Conservation (phyloP, 2,329 filamentous ascomycete genomes). For the Coniochaeta sp. region DNA sequence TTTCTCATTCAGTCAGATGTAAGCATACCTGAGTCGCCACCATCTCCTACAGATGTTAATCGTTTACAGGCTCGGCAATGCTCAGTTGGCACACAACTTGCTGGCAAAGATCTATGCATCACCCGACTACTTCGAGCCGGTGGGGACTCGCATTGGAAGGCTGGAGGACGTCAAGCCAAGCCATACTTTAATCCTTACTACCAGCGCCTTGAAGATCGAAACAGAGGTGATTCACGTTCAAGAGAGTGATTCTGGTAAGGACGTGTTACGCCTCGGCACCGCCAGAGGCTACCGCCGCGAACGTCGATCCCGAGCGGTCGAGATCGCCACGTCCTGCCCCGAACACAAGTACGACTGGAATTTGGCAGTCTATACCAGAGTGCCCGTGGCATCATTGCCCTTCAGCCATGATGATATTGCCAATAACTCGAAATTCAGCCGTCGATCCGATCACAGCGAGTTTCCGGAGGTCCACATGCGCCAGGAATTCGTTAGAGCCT, state of each 20-base stretch:
- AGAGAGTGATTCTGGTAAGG: neutral
- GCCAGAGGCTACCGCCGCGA: conserved; percentile 7
- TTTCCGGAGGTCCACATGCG: conserved; percentile 21
- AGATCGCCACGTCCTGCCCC: conserved; percentile 22
- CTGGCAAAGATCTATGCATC: neutral
- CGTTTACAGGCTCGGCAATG: neutral
- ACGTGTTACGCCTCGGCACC: conserved; percentile 7
- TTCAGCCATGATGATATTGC: conserved; percentile 15
- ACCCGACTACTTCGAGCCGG: neutral
- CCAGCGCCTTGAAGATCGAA: conserved; percentile 13
- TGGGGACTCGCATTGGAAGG: neutral
- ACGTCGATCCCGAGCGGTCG: conserved; percentile 9
- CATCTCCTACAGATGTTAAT: neutral
- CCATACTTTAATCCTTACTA: conserved; percentile 9
- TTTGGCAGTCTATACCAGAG: conserved; percentile 20
- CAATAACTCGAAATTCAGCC: conserved; percentile 14
- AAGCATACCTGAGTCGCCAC: neutral
- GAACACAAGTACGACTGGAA: conserved; percentile 30
- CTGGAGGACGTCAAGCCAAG: conserved; percentile 1
- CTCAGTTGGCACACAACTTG: neutral
- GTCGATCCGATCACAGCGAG: conserved; percentile 6
- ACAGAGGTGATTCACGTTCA: conserved; percentile 7
- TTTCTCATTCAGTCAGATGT: conserved; percentile 8
- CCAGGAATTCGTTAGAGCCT: conserved; percentile 1
- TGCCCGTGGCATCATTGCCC: conserved; percentile 9